Base-by-base conservation (phyloP, 805 yeast species). In the Wickerhamomyces hampshirensis region DNA sequence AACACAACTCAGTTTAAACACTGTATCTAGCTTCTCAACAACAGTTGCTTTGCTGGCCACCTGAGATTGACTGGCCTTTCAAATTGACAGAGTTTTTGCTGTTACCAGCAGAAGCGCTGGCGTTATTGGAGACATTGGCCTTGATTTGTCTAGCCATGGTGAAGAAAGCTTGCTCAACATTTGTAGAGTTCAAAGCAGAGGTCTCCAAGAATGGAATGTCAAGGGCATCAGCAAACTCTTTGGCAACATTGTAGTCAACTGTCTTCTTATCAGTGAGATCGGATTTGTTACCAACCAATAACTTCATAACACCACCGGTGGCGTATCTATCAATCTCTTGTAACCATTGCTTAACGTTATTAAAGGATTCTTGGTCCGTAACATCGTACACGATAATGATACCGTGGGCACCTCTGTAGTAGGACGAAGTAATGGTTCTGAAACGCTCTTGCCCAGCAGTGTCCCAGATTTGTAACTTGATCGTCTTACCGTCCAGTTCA, bases 381-480 rank as follows among this genome's bases (percentile, higher is more conserved):
- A 93, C 97, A 60, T 91, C 98, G 63, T 93, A 91, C 35, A 91
- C 98, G 53, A 91, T 91, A 55, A 91, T 93, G 62, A 91, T 93
- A 43, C 98, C 98, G 60, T 91, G 98, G 10, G 98, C 96, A 39
- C 98, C 98, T 63, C 98, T 83, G 71, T 91, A 91, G 69, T 91
- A 91, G 12, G 96, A 86, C 11, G 96, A 85, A 10, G 98, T 93
- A 66, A 91, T 91, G 34, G 98, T 93, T 67, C 98, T 81, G 70
- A 93, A 93, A 54, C 98, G 73, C 65, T 93, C 98, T 69, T 93
- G 98, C 31, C 98, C 98, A 10, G 98, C 98, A 38, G 98, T 93
- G 61, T 93, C 98, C 98, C 98, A 93, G 59, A 93, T 91, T 69
- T 93, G 98, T 58, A 93, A 75, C 68, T 93, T 93, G 60, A 93